phyloP scores from a whole-genome alignment of 345 rosid genomes.

The Hirschfeldia incana region DNA sequence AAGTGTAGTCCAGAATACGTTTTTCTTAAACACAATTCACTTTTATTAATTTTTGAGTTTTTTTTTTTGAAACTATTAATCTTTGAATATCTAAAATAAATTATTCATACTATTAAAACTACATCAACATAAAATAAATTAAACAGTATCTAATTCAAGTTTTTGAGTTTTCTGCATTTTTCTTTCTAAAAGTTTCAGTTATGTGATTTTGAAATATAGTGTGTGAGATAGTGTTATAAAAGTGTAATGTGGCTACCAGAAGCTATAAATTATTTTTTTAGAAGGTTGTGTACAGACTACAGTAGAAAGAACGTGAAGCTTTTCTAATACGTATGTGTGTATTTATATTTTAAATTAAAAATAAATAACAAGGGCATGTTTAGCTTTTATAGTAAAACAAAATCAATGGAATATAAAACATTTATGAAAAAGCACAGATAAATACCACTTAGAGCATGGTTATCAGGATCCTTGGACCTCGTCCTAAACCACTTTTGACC shows the following conservation, averaged over 20 bases:
- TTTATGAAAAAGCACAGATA: not conserved
- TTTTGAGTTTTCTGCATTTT: not conserved
- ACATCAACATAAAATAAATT: not conserved
- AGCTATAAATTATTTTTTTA: not conserved
- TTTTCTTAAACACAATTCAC: not conserved
- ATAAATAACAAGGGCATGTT: constrained; percentile 1
- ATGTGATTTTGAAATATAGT: not conserved
- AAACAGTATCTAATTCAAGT: not conserved
- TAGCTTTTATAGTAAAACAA: not conserved
- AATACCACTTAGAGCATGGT: not conserved
- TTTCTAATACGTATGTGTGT: not conserved
- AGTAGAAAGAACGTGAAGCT: not conserved
- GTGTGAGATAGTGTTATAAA: not conserved
- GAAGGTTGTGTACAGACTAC: not conserved
- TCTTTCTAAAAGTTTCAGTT: not conserved
- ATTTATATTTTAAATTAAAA: not conserved
- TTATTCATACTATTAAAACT: not conserved
- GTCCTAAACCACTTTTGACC: no score
- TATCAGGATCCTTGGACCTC: no score
- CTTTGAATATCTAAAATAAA: not conserved
- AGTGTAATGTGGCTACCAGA: not conserved
- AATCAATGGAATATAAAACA: not conserved
- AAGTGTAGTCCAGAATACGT: not conserved
- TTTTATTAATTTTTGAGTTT: not conserved
- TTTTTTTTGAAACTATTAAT: not conserved